Percentiles rank a stretch among this genome's conserved stretches.
These are phyloP conservation scores for Blastobotrys robertii DNA, from an alignment of 805 yeast genomes.

Conservation along the genomic window DNA sequence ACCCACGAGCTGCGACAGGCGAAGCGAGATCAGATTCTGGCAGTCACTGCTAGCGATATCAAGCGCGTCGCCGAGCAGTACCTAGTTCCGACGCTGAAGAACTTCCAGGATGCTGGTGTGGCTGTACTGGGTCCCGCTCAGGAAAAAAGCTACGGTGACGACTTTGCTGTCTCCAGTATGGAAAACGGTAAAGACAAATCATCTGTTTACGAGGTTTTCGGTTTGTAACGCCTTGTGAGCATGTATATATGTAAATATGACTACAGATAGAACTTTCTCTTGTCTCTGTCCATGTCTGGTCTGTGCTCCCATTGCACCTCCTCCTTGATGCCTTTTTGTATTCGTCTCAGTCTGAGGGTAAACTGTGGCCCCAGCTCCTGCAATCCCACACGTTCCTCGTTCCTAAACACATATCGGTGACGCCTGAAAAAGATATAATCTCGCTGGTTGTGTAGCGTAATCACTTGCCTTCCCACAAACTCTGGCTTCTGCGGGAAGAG, in stretches of 20 bases:
- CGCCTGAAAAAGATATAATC: conserved; percentile 92
- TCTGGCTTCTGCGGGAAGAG: conserved; percentile 91
- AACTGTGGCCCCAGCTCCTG: conserved; percentile 97
- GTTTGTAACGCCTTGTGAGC: not conserved
- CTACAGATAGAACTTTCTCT: conserved; percentile 79
- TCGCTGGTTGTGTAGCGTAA: conserved; percentile 92
- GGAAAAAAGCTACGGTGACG: conserved; percentile 3
- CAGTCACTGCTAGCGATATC: conserved; percentile 54
- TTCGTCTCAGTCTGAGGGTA: conserved; percentile 75
- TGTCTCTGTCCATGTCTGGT: conserved; percentile 93
- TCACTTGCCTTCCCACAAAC: conserved; percentile 89
- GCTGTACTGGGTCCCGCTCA: conserved; percentile 15
- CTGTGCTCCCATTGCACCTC: conserved; percentile 96
- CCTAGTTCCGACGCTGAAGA: conserved; percentile 23
- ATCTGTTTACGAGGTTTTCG: too few relatives aligned
- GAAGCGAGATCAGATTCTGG: conserved; percentile 66
- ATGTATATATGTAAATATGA: conserved; percentile 2
- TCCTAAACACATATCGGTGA: conserved; percentile 82
- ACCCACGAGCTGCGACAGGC: conserved; percentile 70
- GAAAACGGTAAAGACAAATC: conserved; percentile 3
- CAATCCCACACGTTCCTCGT: conserved; percentile 86
- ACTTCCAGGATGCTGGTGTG: conserved; percentile 6
- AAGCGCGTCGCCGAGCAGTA: conserved; percentile 59
- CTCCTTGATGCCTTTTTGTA: conserved; percentile 85
- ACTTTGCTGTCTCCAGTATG: not conserved